phyloP scores from a whole-genome alignment of 805 yeast genomes.

The Pichia membranifaciens region DNA sequence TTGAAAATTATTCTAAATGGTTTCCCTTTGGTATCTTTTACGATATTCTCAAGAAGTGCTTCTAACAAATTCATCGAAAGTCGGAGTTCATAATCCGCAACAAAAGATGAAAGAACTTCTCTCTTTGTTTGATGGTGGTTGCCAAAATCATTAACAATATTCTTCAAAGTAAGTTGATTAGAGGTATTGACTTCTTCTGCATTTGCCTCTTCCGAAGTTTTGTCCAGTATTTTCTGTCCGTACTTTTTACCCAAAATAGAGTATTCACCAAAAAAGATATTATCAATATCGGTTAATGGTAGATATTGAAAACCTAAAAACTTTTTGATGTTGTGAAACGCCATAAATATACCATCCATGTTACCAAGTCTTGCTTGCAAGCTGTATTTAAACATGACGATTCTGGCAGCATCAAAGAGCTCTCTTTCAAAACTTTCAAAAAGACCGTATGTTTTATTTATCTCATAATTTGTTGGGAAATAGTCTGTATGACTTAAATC shows the following conservation, averaged over 20 bases:
- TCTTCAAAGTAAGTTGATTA: constrained; percentile 13
- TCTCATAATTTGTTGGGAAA: constrained; percentile 61
- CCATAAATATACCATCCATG: constrained; percentile 94
- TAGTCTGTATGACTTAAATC: constrained; percentile 54
- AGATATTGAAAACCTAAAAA: constrained; percentile 90
- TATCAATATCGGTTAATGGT: constrained; percentile 68
- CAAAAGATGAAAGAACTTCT: constrained; percentile 36
- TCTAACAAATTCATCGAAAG: constrained; percentile 50
- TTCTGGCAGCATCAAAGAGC: constrained; percentile 62
- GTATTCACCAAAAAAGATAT: constrained; percentile 43
- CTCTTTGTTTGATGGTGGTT: constrained; percentile 28
- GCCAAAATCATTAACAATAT: constrained; percentile 24
- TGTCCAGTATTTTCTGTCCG: constrained; percentile 6
- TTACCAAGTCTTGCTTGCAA: constrained; percentile 91
- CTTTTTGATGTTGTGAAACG: constrained; percentile 76
- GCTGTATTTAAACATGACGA: constrained; percentile 77
- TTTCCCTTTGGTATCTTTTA: constrained; percentile 25
- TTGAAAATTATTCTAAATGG: constrained; percentile 34
- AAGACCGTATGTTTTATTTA: constrained; percentile 53
- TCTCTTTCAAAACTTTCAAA: constrained; percentile 84
- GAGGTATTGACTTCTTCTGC: not conserved
- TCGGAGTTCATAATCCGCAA: constrained; percentile 68
- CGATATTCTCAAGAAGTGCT: constrained; percentile 37
- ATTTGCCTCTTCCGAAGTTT: not conserved
- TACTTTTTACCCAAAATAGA: not conserved